Base-by-base conservation (phyloP, 2,329 filamentous ascomycete species). In the Gnomoniopsis sp. region DNA sequence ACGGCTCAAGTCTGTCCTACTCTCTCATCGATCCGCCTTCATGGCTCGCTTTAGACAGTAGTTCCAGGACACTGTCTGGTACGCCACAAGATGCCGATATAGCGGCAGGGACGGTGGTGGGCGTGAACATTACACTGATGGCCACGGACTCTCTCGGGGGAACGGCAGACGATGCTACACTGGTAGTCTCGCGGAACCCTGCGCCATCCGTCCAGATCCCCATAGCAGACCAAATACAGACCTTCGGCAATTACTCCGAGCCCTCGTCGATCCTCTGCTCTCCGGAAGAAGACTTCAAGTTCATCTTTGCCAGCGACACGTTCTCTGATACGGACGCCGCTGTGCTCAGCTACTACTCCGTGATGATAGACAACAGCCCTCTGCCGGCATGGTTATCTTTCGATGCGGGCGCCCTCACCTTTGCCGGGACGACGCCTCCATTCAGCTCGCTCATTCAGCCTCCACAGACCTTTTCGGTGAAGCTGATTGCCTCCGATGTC, bases 331-430 rank as follows among this genome's bases (percentile, higher is more conserved):
- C 75, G 0, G 74, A 78, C 3, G 72, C 72, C 3, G 74, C 76
- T 11, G 75, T 73, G 17, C 79, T 87, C 53, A 84, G 85, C 59
- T 96, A 92, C 71, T 93, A 95, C 69, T 90, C 90, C 10, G 86
- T 88, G 3, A 88, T 90, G 3, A 79, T 79, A 6, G 83, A 93
- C 67, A 89, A 90, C 67, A 90, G 89, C n/a, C 91, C 92, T 38
- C 75, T 96, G 38, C 92, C 92, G 21, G 87, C 91, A 0, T 96
- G 92, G 92, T 77, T 96, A 48, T 75, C 76, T n/a, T 96, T 96
- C 67, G 83, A 95, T 65, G 69, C 81, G 1, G 69, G 69, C 2
- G 78, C 73, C 0, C 74, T 96, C 43, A 80, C 79, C 0, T 96
- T 96, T 66, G 83, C 82, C 1, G 92, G 92, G 23, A 83, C 74